Conservation (phyloP, 139 green algal genomes). For the Gonium pectorale region DNA sequence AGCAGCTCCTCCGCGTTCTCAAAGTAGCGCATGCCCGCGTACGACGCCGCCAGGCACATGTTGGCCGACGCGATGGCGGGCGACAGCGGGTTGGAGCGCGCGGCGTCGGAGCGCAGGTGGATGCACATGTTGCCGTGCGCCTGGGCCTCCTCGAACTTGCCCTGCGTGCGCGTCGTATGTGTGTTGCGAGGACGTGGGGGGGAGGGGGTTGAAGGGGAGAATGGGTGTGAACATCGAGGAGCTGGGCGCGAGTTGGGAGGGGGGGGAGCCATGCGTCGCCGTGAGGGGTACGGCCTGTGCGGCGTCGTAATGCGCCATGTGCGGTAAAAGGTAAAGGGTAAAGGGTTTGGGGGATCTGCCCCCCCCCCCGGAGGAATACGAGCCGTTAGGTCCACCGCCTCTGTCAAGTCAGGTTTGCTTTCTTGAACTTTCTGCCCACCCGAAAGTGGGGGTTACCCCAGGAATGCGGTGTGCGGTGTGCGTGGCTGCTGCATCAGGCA, state of each 20-base stretch:
- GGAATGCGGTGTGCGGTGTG: too few relatives aligned
- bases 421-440: too few relatives aligned
- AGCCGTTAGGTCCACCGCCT: too few relatives aligned
- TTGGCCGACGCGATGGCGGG: constrained; percentile 42
- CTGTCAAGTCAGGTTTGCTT: too few relatives aligned
- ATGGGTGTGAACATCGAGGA: not conserved
- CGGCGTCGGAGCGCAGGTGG: constrained; percentile 30
- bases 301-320: too few relatives aligned
- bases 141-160: constrained; percentile 45
- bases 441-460: too few relatives aligned
- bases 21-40: constrained; percentile 27
- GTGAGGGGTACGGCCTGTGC: too few relatives aligned
- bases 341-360: too few relatives aligned
- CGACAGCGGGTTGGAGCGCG: not conserved
- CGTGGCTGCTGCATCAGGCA: too few relatives aligned
- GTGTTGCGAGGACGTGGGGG: not conserved
- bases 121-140: constrained; percentile 45
- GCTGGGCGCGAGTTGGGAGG: not conserved
- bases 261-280: not conserved
- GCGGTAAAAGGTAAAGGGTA: too few relatives aligned
- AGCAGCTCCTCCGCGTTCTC: constrained; percentile 44
- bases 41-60: constrained; percentile 39
- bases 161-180: too few relatives aligned
- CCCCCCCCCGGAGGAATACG: too few relatives aligned
- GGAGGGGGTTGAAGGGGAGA: not conserved